Evolutionary conservation across 345 rosid species (phyloP).

Genomic region (Sapria himalayana): DNA sequence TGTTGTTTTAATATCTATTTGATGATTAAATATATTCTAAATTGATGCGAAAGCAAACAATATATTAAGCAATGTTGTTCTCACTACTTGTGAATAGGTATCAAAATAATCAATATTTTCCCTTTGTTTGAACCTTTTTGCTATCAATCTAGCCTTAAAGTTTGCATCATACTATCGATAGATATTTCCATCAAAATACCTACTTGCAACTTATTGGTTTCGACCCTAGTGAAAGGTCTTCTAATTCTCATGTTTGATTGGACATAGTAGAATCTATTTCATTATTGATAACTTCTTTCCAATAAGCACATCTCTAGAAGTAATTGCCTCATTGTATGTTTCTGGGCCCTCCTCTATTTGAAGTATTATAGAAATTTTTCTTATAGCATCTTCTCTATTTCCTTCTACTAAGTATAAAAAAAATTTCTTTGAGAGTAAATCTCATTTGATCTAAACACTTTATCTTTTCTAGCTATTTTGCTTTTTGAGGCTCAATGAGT

Average conservation of each 20-base stretch:
- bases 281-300: slow-evolving; percentile 3
- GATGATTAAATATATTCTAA: not conserved
- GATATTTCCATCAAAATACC: not conserved
- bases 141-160: slow-evolving; percentile 3
- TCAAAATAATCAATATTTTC: slow-evolving; percentile 5
- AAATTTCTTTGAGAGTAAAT: too few species aligned
- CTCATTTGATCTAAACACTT: too few species aligned
- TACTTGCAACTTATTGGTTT: slow-evolving; percentile 4
- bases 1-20: slow-evolving; percentile 4
- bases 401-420: not conserved
- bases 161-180: not conserved
- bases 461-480: too few species aligned
- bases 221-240: not conserved
- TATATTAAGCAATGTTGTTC: not conserved
- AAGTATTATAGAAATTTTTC: not conserved
- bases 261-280: slow-evolving; percentile 2
- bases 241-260: slow-evolving; percentile 1
- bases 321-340: not conserved
- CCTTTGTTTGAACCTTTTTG: slow-evolving; percentile 1
- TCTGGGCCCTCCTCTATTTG: not conserved
- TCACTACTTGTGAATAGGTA: not conserved
- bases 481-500: too few species aligned
- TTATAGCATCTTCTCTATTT: not conserved
- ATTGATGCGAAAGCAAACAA: slow-evolving; percentile 3
- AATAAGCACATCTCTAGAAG: slow-evolving; percentile 2